Evolutionary conservation across 768 basidiomycete genomes (phyloP), one percentile per base, ranked within the genome.

Genomic region (Hericium rajendrae): DNA sequence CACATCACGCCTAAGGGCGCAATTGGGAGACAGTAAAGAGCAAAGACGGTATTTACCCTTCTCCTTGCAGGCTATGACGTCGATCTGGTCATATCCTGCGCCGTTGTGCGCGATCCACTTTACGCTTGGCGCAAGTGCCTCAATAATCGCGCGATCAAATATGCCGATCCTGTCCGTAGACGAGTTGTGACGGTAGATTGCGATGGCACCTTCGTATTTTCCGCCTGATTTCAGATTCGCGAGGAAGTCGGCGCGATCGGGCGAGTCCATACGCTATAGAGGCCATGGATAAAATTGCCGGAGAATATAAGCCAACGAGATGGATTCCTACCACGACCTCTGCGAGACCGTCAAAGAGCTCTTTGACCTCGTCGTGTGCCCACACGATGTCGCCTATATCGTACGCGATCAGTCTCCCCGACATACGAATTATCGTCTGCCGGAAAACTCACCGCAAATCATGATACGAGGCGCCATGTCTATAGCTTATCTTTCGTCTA

Each of bases 51-150:
- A 61, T 69, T 16, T 62, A 87, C 90, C 88, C 69, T 78, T 78
- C 10, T 76, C 80, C 65, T 81, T 88, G 69, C 86, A 86, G 4
- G 85, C 86, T 6, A 72, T 69, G 15, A 93, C 82, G 65, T 94
- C 87, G 61, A 95, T 86, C 59, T 85, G 83, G 68, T 97, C 92
- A 68, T 97, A 97, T 0, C 94, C 92, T 0, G 94, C 92, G 11
- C 93, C 94, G 57, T 94, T 94, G 69, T 93, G 92, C 1, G 86
- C 89, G 67, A 95, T 91, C 85, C 88, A 93, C 65, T 85, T 84
- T 60, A 94, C 78, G 18, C 75, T 76, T 1, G 76, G 59, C 1
- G 91, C 84, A 10, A 97, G 74, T 0, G 78, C 81, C 51, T 76
- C 70, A 61, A 97, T 76, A 61, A 95, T 75, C 60, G 86, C 87